Evolutionary conservation across 140 eudicot genomes (phyloP).

Genomic region (Bidens hawaiensis): DNA sequence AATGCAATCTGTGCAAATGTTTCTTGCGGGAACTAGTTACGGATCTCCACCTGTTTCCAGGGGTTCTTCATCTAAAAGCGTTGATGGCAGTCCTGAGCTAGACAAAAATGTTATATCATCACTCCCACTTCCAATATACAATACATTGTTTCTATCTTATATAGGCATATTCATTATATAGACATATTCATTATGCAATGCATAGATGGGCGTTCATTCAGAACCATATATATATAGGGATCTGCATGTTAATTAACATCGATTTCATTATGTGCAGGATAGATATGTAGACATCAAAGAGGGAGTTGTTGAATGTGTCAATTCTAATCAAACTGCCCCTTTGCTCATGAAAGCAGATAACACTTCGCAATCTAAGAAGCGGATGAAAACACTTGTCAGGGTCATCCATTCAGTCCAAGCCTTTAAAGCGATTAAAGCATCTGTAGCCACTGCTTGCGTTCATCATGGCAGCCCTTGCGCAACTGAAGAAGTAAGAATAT

Average conservation of each 20-base stretch:
- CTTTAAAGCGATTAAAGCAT: conserved; percentile 9
- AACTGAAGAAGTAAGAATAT: too few species aligned
- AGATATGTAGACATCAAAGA: background rate
- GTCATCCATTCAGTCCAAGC: background rate
- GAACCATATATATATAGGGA: too few species aligned
- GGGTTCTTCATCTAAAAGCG: conserved; percentile 18
- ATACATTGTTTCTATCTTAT: background rate
- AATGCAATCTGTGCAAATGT: background rate
- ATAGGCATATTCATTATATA: too few species aligned
- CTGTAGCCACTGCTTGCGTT: too few species aligned
- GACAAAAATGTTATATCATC: background rate
- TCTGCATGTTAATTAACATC: too few species aligned
- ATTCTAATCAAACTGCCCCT: conserved; percentile 9
- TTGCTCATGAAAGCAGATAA: conserved; percentile 6
- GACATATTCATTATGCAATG: too few species aligned
- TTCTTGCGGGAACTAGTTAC: background rate
- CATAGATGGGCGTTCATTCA: too few species aligned
- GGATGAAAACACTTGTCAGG: background rate
- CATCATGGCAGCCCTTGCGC: too few species aligned
- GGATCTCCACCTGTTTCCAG: conserved; percentile 6
- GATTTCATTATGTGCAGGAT: background rate
- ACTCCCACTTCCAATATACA: background rate
- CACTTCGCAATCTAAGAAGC: background rate
- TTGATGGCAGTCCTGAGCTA: background rate
- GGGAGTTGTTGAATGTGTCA: too few species aligned